These are phyloP conservation scores for Hemerocallis citrina DNA, from an alignment of 106 monocot genomes.

Conservation along the genomic window DNA sequence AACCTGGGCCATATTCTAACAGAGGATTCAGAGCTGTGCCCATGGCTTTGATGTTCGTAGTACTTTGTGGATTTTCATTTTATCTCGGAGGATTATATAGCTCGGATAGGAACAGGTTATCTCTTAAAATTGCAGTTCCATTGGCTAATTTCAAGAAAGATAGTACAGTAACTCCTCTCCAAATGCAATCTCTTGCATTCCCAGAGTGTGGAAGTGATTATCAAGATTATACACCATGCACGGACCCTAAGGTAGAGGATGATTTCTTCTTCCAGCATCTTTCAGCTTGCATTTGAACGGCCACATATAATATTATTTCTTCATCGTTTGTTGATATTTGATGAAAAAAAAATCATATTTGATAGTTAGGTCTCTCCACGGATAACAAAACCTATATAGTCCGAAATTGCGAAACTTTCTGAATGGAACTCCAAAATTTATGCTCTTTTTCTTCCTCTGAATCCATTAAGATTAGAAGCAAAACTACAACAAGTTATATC, in stretches of 20 bases:
- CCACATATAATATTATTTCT: background rate
- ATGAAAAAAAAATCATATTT: background rate
- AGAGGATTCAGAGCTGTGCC: constrained; percentile 42
- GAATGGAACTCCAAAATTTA: background rate
- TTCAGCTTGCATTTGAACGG: background rate
- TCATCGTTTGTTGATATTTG: background rate
- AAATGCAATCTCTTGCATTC: constrained; percentile 40
- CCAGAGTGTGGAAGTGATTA: constrained; percentile 58
- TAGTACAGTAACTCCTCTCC: constrained; percentile 20
- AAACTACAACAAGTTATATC: too few species aligned
- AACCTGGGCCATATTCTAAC: constrained; percentile 23
- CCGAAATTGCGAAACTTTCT: background rate
- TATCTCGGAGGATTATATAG: constrained; percentile 73
- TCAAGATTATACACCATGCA: constrained; percentile 99
- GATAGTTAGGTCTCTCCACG: background rate
- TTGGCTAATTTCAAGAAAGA: constrained; percentile 19
- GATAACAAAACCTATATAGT: background rate
- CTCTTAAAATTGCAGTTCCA: constrained; percentile 17
- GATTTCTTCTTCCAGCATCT: background rate
- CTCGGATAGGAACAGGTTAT: constrained; percentile 40
- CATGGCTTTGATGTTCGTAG: constrained; percentile 44
- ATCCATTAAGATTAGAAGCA: background rate
- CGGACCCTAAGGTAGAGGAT: constrained; percentile 78
- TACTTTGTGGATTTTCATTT: constrained; percentile 75
- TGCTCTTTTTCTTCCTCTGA: background rate